These are phyloP conservation scores for Coemansia sp. DNA, from an alignment of 192 early-diverging fungal species.

Conservation along the genomic window DNA sequence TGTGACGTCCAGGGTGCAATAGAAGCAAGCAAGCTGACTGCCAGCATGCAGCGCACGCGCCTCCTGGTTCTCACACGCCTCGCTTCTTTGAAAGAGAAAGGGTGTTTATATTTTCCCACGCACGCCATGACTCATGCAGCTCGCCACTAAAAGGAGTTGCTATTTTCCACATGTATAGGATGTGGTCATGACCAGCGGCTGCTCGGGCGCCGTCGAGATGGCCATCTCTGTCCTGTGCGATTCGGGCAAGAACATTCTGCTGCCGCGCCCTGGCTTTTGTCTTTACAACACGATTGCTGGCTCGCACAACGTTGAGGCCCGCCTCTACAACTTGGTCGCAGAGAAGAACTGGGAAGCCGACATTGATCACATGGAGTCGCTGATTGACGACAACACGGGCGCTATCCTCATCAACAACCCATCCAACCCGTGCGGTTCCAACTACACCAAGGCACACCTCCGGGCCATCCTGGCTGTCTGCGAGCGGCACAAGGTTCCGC, in stretches of 20 bases:
- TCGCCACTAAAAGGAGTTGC: too few relatives aligned
- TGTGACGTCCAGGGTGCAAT: background rate
- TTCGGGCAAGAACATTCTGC: slow-evolving; percentile 78
- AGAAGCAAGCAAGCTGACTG: background rate
- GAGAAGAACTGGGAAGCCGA: slow-evolving; percentile 82
- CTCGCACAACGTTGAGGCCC: slow-evolving; percentile 71
- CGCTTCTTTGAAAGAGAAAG: background rate
- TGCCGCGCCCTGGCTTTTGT: slow-evolving; percentile 83
- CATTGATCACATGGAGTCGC: slow-evolving; percentile 70
- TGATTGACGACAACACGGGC: slow-evolving; percentile 78
- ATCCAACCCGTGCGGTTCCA: slow-evolving; percentile 90
- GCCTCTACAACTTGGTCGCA: slow-evolving; percentile 78
- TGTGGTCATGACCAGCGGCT: slow-evolving; percentile 78
- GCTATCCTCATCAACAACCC: slow-evolving; percentile 88
- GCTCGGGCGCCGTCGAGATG: slow-evolving; percentile 75
- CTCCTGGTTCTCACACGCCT: background rate
- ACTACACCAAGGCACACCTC: slow-evolving; percentile 71
- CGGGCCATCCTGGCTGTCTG: slow-evolving; percentile 67
- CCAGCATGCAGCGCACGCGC: slow-evolving; percentile 2
- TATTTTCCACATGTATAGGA: too few relatives aligned
- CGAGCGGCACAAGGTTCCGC: slow-evolving; percentile 71
- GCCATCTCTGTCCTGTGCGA: slow-evolving; percentile 69
- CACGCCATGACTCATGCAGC: slow-evolving; percentile 4
- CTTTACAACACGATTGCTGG: slow-evolving; percentile 79
- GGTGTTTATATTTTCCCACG: slow-evolving; percentile 14